phyloP scores from a whole-genome alignment of 169 alveolate genomes.

The Plasmodium gonderi region DNA sequence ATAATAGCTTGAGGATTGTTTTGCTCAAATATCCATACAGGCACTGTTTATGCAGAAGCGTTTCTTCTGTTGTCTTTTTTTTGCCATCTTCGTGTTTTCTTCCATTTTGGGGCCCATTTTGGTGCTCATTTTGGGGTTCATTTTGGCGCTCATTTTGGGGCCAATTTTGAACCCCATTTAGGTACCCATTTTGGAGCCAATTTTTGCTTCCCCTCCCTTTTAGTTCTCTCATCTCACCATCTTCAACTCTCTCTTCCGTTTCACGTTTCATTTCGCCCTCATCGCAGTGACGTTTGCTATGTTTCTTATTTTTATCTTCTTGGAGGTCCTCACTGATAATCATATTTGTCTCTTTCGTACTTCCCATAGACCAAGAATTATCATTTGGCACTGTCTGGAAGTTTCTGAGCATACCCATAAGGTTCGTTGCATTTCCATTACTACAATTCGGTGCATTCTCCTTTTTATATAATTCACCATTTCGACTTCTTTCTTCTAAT shows the following conservation, averaged over 20 bases:
- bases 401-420: not conserved
- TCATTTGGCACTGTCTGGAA: not conserved
- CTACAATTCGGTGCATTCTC: not conserved
- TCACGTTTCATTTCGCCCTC: too few relatives aligned
- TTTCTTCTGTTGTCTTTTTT: conserved; percentile 14
- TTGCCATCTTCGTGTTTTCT: not conserved
- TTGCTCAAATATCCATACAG: conserved; percentile 45
- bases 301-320: too few relatives aligned
- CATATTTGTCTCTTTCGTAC: not conserved
- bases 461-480: not conserved
- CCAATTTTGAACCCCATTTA: not conserved
- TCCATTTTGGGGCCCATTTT: not conserved
- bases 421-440: not conserved
- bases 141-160: not conserved
- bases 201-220: not conserved
- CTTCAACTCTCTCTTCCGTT: not conserved
- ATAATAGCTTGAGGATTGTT: conserved; percentile 29
- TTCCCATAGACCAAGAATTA: conserved; percentile 1
- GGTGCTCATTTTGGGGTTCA: not conserved
- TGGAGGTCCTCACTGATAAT: not conserved
- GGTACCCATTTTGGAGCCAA: not conserved
- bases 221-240: not conserved
- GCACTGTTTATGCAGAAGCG: conserved; percentile 1
- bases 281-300: too few relatives aligned
- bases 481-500: not conserved